These are phyloP conservation scores for Kurtzmaniella quercitrusa DNA, from an alignment of 1,139 yeast genomes.

Conservation along the genomic window DNA sequence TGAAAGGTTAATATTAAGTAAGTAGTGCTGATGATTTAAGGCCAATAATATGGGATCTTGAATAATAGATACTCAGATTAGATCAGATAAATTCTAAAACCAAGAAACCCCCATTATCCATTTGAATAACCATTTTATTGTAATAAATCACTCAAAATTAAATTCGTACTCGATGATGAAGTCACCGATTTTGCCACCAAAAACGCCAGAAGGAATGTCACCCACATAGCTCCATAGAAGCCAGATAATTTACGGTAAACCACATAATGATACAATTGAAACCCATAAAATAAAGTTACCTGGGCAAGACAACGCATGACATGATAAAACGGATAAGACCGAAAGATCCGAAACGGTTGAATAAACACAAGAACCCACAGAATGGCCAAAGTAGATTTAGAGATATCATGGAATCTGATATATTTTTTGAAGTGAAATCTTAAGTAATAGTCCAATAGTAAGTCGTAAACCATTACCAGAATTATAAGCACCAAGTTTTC, in stretches of 20 bases:
- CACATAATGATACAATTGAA: not conserved
- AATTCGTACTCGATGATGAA: not conserved
- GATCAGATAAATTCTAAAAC: too few relatives aligned
- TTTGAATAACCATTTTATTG: too few relatives aligned
- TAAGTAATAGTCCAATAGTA: not conserved
- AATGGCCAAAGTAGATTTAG: not conserved
- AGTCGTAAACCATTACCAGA: not conserved
- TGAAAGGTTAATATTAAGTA: not conserved
- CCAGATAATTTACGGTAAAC: not conserved
- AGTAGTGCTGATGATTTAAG: too few relatives aligned
- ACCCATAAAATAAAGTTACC: not conserved
- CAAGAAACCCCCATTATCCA: too few relatives aligned
- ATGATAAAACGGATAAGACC: not conserved
- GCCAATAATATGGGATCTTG: too few relatives aligned
- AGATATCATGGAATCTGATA: not conserved
- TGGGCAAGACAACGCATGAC: not conserved
- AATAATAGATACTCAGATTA: too few relatives aligned
- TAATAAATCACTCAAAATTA: not conserved
- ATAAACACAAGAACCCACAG: constrained; percentile 1
- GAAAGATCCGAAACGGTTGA: not conserved
- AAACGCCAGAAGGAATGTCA: not conserved
- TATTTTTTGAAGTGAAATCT: not conserved
- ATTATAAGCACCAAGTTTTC: not conserved
- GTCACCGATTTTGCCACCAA: not conserved
- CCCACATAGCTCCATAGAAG: not conserved